phyloP scores from a whole-genome alignment of 306 rosid genomes.

The Citrullus mucosospermus region DNA sequence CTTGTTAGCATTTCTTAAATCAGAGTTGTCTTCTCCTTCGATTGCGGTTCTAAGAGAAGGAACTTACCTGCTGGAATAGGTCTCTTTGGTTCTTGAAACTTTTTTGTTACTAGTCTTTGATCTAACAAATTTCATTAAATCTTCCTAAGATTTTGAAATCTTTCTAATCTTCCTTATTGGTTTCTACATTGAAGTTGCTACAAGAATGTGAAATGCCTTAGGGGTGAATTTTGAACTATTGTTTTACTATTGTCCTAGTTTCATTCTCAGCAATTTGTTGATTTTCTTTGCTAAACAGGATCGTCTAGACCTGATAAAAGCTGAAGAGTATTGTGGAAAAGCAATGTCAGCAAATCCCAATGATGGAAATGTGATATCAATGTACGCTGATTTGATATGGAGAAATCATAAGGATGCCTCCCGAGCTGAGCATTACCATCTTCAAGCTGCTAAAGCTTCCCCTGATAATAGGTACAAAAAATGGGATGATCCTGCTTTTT shows the following conservation, averaged over 20 bases:
- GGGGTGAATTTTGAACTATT: background rate
- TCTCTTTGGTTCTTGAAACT: too few species aligned
- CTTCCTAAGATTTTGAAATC: too few species aligned
- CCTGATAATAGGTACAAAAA: conserved; percentile 59
- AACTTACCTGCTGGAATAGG: background rate
- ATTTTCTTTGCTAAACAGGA: conserved; percentile 22
- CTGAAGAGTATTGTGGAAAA: conserved; percentile 77
- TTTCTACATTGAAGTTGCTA: background rate
- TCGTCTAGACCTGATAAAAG: conserved; percentile 44
- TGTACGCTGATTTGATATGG: conserved; percentile 78
- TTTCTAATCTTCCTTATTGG: background rate
- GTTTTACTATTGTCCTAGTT: background rate
- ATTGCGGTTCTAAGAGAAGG: background rate
- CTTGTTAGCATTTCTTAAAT: background rate
- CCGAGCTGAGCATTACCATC: conserved; percentile 53
- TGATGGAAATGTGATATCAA: conserved; percentile 42
- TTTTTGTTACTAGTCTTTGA: background rate
- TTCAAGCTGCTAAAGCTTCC: conserved; percentile 62
- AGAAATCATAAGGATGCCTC: conserved; percentile 46
- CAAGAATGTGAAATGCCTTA: background rate
- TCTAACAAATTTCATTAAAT: too few species aligned
- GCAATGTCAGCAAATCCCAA: conserved; percentile 52
- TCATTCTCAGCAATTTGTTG: background rate
- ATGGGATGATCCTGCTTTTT: background rate
- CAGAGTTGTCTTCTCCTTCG: background rate